Percentiles rank a stretch among this genome's conserved stretches.
Evolutionary conservation across 140 eudicot species (phyloP).

Genomic region (Anethum foeniculum): DNA sequence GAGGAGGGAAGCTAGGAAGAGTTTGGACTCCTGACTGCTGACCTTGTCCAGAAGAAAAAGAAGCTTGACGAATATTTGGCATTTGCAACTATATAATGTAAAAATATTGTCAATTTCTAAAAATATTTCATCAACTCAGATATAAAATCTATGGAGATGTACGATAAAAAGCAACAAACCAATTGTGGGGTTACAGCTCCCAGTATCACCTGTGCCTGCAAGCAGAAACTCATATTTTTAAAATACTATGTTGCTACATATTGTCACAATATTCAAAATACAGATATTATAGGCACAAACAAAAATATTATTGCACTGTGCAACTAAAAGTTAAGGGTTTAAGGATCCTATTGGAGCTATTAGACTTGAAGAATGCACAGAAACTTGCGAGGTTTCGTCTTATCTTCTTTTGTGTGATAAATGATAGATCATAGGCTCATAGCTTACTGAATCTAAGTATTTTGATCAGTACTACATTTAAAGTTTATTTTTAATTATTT

Average conservation of each 20-base stretch:
- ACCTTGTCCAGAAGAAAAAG: conserved; percentile 31
- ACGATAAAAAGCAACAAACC: conserved; percentile 37
- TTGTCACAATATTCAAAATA: conserved; percentile 9
- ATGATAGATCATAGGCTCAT: background rate
- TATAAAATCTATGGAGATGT: background rate
- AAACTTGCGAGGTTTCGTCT: background rate
- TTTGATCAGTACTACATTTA: background rate
- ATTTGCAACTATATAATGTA: conserved; percentile 53
- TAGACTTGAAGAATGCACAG: background rate
- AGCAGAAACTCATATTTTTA: conserved; percentile 22
- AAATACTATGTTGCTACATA: conserved; percentile 6
- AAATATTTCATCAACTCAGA: background rate
- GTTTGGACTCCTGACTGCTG: conserved; percentile 37
- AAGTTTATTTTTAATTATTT: background rate
- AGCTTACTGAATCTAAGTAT: background rate
- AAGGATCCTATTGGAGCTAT: background rate
- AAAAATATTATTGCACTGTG: background rate
- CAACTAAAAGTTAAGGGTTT: background rate
- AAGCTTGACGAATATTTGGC: conserved; percentile 61
- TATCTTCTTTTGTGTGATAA: background rate
- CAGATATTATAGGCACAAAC: conserved; percentile 3
- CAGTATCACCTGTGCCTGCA: conserved; percentile 79
- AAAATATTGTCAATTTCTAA: background rate
- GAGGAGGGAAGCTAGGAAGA: conserved; percentile 65
- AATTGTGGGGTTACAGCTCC: conserved; percentile 70